A percentile compares a stretch with the other conserved stretches of the same genome.
These are phyloP conservation scores for Penicillium coprophilum DNA, from an alignment of 495 filamentous ascomycete species.

Conservation along the genomic window DNA sequence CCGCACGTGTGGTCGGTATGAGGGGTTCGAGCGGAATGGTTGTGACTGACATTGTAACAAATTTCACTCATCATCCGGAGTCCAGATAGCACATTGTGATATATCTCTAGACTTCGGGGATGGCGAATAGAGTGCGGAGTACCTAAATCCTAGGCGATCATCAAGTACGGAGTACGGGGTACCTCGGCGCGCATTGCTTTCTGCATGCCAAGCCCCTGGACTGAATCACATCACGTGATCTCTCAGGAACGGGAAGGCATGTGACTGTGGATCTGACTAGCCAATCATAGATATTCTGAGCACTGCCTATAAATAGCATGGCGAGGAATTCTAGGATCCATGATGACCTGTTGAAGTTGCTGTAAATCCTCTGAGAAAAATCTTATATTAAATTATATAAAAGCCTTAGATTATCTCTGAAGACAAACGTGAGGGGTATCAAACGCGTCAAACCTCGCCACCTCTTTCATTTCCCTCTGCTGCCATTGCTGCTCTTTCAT, in stretches of 20 bases:
- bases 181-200: background rate
- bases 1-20: constrained; percentile 9
- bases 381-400: background rate
- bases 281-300: background rate
- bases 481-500: constrained; percentile 55
- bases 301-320: background rate
- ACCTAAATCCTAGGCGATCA: background rate
- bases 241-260: background rate
- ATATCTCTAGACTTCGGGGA: background rate
- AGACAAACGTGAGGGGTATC: background rate
- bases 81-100: constrained; percentile 4
- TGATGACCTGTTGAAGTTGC: background rate
- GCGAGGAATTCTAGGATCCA: too few species aligned
- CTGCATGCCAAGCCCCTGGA: constrained; percentile 2
- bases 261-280: background rate
- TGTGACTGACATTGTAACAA: constrained; percentile 8
- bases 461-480: constrained; percentile 2
- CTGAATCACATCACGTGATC: background rate
- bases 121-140: background rate
- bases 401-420: background rate
- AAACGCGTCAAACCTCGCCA: constrained; percentile 1
- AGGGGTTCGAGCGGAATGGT: constrained; percentile 11
- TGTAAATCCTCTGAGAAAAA: background rate
- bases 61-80: background rate
- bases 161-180: background rate